A percentile compares a stretch with the other conserved stretches of the same genome.
Conservation (phyloP, 768 basidiomycete genomes). For the Pholiota microspora region DNA sequence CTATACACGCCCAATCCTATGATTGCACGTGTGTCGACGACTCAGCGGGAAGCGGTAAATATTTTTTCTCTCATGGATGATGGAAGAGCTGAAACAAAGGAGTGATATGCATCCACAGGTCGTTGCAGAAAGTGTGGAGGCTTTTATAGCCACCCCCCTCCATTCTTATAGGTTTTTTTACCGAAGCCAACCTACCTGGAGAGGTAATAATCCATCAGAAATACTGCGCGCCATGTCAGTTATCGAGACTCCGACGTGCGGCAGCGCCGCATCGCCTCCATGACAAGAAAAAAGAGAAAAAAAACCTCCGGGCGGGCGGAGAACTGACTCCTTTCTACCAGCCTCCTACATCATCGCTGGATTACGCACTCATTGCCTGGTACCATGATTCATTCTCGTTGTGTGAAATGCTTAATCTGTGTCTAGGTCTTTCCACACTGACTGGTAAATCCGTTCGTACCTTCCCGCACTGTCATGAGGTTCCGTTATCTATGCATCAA, state of each 20-base stretch:
- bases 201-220: neutral
- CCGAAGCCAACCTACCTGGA: neutral
- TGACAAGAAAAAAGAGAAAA: conserved; percentile 1
- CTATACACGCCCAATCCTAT: neutral
- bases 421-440: conserved; percentile 2
- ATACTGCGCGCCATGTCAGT: neutral
- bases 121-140: neutral
- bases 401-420: conserved; percentile 3
- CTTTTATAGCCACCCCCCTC: conserved; percentile 1
- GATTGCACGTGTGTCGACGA: neutral
- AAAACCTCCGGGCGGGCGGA: conserved; percentile 1
- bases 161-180: conserved; percentile 1
- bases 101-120: neutral
- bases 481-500: conserved; percentile 11
- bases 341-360: conserved; percentile 6
- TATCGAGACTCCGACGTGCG: conserved; percentile 9
- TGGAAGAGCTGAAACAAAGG: neutral
- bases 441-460: conserved; percentile 8
- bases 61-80: neutral
- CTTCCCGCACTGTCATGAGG: conserved; percentile 11
- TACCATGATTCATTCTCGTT: neutral
- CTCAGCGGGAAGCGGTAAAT: neutral
- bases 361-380: conserved; percentile 3
- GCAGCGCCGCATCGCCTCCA: conserved; percentile 7
- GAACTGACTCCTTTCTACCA: neutral